Evolutionary conservation across 495 filamentous ascomycete species (phyloP).

Genomic region (Aspergillus sclerotioniger): DNA sequence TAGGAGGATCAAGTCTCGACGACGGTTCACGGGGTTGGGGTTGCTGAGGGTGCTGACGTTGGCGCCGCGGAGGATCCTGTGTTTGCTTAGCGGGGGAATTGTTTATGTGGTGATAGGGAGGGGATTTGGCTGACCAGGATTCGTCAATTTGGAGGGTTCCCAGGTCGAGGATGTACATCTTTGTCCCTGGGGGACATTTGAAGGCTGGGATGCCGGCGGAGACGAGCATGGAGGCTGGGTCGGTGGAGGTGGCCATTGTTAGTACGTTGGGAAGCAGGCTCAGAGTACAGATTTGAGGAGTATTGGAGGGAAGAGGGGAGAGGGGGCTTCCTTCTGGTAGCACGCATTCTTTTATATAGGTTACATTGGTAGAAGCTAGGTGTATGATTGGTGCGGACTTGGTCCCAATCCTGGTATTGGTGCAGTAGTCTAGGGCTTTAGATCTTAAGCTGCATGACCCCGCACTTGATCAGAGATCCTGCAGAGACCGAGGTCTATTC

Average conservation of each 20-base stretch:
- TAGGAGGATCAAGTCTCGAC: constrained; percentile 43
- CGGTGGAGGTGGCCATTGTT: background rate
- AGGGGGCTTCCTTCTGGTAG: no score
- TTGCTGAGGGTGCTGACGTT: constrained; percentile 28
- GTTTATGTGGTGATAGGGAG: background rate
- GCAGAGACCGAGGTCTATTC: no score
- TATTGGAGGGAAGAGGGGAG: no score
- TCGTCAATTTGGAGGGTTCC: constrained; percentile 1
- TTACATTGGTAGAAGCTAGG: no score
- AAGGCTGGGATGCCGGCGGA: constrained; percentile 1
- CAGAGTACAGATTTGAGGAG: no score
- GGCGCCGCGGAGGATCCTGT: constrained; percentile 27
- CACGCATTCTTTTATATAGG: no score
- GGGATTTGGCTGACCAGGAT: background rate
- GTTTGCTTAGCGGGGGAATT: background rate
- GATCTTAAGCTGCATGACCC: no score
- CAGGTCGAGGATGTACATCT: constrained; percentile 4
- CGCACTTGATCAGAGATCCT: no score
- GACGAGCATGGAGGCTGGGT: constrained; percentile 3
- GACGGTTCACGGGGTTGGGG: constrained; percentile 30
- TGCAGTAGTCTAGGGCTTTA: background rate
- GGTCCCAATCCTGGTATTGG: background rate
- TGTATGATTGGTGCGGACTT: no score
- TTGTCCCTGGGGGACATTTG: constrained; percentile 1
- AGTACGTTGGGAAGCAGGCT: no score